These are phyloP conservation scores for Harringtonia lauricola DNA, from an alignment of 2,329 filamentous ascomycete species.

Conservation along the genomic window DNA sequence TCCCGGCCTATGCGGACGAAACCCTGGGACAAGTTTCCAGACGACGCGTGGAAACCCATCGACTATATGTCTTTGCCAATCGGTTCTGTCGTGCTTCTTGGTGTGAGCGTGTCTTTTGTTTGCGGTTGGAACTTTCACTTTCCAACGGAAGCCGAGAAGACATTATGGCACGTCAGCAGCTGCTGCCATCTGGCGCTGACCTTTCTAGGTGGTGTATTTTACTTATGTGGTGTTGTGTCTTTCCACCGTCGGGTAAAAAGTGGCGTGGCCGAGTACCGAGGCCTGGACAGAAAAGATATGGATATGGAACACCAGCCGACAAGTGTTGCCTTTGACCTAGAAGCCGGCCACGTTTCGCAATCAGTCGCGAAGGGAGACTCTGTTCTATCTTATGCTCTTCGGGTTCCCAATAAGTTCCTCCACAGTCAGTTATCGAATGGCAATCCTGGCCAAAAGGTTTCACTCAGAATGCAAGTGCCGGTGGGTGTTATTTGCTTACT, in stretches of 20 bases:
- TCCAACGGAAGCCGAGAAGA: background rate
- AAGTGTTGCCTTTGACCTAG: too few relatives aligned
- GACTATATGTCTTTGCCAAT: background rate
- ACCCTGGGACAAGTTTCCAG: background rate
- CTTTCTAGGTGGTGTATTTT: background rate
- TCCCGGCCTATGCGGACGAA: background rate
- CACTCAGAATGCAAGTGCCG: too few relatives aligned
- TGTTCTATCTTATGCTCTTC: too few relatives aligned
- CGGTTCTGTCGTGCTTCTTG: background rate
- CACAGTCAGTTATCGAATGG: too few relatives aligned
- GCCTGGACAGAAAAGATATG: background rate
- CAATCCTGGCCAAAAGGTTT: too few relatives aligned
- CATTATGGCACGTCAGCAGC: background rate
- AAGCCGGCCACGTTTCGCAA: too few relatives aligned
- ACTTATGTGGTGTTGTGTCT: background rate
- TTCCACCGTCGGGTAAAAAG: background rate
- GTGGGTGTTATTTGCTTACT: too few relatives aligned
- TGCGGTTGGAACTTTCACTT: background rate
- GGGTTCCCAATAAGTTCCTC: too few relatives aligned
- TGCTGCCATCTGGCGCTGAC: background rate
- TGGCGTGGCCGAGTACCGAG: background rate
- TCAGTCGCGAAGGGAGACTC: too few relatives aligned
- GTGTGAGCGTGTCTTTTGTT: background rate
- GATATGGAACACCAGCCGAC: too few relatives aligned
- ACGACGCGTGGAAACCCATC: background rate